phyloP scores from a whole-genome alignment of 257 asterid species.

The Haberlea rhodopensis region DNA sequence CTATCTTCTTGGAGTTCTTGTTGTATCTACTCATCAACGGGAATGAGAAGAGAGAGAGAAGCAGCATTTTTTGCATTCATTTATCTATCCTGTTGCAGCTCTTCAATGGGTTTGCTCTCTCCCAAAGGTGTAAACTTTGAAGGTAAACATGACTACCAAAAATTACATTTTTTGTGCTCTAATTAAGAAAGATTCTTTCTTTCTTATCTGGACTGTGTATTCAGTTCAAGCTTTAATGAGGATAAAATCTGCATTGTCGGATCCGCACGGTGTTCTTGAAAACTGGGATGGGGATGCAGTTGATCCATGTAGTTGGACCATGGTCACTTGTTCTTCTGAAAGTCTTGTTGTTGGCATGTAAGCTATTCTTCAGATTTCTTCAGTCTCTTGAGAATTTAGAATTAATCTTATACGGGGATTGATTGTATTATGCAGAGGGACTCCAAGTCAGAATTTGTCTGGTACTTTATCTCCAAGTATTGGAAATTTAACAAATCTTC shows the following conservation, averaged over 20 bases:
- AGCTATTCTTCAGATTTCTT: slow-evolving; percentile 27
- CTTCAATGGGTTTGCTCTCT: slow-evolving; percentile 62
- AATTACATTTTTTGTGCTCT: not conserved
- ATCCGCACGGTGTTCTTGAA: slow-evolving; percentile 94
- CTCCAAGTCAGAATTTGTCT: slow-evolving; percentile 90
- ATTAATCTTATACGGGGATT: slow-evolving; percentile 7
- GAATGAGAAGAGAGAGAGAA: slow-evolving; percentile 34
- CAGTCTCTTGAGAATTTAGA: not conserved
- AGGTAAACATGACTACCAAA: slow-evolving; percentile 43
- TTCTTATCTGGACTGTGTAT: slow-evolving; percentile 16
- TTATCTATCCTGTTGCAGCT: slow-evolving; percentile 42
- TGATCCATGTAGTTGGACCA: slow-evolving; percentile 99
- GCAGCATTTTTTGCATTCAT: slow-evolving; percentile 35
- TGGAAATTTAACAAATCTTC: slow-evolving; percentile 87
- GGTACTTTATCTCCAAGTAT: slow-evolving; percentile 86
- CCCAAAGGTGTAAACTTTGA: slow-evolving; percentile 97
- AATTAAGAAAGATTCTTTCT: not conserved
- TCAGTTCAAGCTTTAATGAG: slow-evolving; percentile 96
- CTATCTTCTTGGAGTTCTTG: slow-evolving; percentile 22
- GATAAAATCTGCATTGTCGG: slow-evolving; percentile 64
- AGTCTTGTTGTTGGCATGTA: slow-evolving; percentile 91
- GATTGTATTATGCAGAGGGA: slow-evolving; percentile 68
- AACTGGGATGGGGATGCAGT: slow-evolving; percentile 96
- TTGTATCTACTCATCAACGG: slow-evolving; percentile 27
- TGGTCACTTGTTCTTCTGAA: slow-evolving; percentile 88